Conservation (phyloP, 2,329 filamentous ascomycete genomes). For the Ophiostoma piceae region DNA sequence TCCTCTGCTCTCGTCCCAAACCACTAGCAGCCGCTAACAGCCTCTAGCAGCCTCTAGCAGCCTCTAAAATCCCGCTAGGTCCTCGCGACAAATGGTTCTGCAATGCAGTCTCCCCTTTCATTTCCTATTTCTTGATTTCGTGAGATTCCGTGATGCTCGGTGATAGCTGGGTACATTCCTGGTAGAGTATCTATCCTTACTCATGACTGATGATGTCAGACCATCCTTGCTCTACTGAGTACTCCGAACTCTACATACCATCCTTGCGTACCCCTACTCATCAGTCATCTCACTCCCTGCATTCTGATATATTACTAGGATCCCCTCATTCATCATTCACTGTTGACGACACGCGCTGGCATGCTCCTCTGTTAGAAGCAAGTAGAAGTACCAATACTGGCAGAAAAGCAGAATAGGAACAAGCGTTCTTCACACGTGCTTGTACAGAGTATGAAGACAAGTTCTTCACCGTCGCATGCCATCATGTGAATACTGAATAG, state of each 20-base stretch:
- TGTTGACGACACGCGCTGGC: background rate
- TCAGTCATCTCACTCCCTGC: background rate
- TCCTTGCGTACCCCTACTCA: background rate
- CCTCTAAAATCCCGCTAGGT: background rate
- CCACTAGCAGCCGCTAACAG: background rate
- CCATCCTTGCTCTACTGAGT: background rate
- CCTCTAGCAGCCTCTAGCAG: background rate
- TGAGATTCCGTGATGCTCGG: background rate
- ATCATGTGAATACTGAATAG: background rate
- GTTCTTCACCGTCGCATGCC: background rate
- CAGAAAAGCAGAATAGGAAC: background rate
- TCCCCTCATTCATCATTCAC: background rate
- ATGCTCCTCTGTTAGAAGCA: background rate
- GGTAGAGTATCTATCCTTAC: no score
- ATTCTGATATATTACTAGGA: background rate
- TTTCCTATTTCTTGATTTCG: slow-evolving; percentile 7
- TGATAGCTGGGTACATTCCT: background rate
- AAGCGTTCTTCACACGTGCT: slow-evolving; percentile 1
- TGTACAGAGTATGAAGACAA: background rate
- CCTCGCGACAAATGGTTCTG: background rate
- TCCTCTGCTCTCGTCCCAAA: background rate
- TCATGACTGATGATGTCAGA: background rate
- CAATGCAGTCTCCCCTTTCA: slow-evolving; percentile 1
- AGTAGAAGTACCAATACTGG: background rate
- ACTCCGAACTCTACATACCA: background rate